Conservation (phyloP, 768 basidiomycete genomes). For the Leccinum imitatum region DNA sequence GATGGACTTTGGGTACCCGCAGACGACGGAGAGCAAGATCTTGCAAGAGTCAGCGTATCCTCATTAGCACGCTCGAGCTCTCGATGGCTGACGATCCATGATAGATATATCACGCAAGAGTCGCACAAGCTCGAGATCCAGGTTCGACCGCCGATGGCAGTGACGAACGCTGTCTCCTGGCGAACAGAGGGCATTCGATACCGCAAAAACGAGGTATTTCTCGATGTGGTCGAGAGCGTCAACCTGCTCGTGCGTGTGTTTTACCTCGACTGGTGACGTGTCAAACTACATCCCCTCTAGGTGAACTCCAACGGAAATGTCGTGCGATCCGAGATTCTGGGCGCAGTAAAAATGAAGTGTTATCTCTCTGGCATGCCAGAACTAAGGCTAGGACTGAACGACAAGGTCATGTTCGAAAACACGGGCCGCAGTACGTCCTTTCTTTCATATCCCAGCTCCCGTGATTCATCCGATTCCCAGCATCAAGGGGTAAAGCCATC, state of each 20-base stretch:
- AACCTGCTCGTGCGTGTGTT: constrained; percentile 76
- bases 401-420: constrained; percentile 99
- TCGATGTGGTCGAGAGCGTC: constrained; percentile 97
- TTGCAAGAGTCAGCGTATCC: constrained; percentile 75
- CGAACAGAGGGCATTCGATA: constrained; percentile 96
- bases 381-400: constrained; percentile 90
- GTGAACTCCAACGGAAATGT: constrained; percentile 98
- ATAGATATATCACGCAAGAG: constrained; percentile 96
- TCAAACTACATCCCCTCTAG: constrained; percentile 38
- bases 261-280: neutral
- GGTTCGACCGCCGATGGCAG: constrained; percentile 91
- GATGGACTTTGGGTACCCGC: constrained; percentile 99
- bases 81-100: neutral
- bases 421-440: constrained; percentile 82
- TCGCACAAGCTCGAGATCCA: constrained; percentile 95
- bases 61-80: neutral
- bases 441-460: neutral
- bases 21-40: constrained; percentile 99
- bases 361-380: constrained; percentile 99
- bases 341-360: constrained; percentile 99
- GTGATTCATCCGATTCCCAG: neutral
- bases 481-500: constrained; percentile 88
- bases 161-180: constrained; percentile 99
- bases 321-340: constrained; percentile 94
- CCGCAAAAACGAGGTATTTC: constrained; percentile 98